phyloP scores from a whole-genome alignment of 306 rosid species.

The Cucurbita moschata region DNA sequence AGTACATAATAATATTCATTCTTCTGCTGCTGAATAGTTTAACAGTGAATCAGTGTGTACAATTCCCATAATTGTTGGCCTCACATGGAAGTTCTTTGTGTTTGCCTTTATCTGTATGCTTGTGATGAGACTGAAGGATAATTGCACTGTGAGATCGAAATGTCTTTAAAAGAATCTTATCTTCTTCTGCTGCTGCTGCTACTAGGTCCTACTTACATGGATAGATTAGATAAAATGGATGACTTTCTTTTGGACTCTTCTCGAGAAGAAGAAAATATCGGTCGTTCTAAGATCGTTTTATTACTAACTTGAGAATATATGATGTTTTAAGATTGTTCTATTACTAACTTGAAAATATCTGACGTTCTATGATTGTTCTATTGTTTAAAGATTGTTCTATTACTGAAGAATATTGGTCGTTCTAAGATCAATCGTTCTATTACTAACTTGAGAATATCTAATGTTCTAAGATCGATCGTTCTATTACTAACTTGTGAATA shows the following conservation, averaged over 20 bases:
- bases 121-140: constrained; percentile 4
- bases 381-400: too few species aligned
- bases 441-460: too few species aligned
- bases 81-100: neutral
- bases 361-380: too few species aligned
- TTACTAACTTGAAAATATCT: too few species aligned
- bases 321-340: too few species aligned
- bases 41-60: neutral
- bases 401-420: too few species aligned
- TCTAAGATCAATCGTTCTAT: too few species aligned
- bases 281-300: too few species aligned
- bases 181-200: neutral
- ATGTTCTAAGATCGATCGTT: too few species aligned
- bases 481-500: too few species aligned
- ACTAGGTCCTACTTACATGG: neutral
- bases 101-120: neutral
- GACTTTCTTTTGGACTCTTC: neutral
- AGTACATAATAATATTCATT: constrained; percentile 3
- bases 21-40: neutral
- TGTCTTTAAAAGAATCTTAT: neutral
- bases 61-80: neutral
- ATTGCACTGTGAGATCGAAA: neutral
- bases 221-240: neutral
- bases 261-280: neutral
- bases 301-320: too few species aligned